Evolutionary conservation across 2,329 filamentous ascomycete species (phyloP), one percentile per base, ranked within the genome.

Genomic region (Venturia oleaginea): DNA sequence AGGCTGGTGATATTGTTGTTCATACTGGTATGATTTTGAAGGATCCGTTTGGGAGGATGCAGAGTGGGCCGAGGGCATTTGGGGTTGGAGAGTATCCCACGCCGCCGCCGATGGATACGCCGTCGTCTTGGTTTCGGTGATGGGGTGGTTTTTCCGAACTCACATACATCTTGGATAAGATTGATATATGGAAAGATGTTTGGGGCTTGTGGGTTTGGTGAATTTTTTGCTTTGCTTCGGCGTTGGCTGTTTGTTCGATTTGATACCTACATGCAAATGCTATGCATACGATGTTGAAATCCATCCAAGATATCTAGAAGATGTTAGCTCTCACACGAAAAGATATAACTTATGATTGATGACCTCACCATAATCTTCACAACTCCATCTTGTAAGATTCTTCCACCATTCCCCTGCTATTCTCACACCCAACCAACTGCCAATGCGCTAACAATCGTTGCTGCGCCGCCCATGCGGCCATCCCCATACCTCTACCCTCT

Each of bases 41-140:
- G 43, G 61, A 63, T 32, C 61, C 61, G 15, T 63, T 54, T 63
- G 61, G 61, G 22, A 51, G 46, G n/a, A 46, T 43, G 38, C 61
- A 59, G 11, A 27, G 17, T 54, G 48, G 24, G 11, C 48, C 30
- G 24, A 27, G 27, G 24, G n/a, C 11, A 7, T 30, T 54, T 19
- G 48, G 24, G 2, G 27, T 32, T 13, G 48, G 48, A 54, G 48
- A 30, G 11, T 54, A 54, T 30, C 24, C 48, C 24, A 54, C 48
- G 11, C 48, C 48, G 24, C 48, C 48, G 27, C 48, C 48, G 27
- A 54, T 24, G 24, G 48, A 54, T 17, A 19, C 4, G 48, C 11
- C 48, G 24, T 27, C 4, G 24, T 54, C 32, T 32, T 54, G 48
- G 48, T 32, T 54, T 32, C 24, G 48, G 3, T 54, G 48, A 54